These are phyloP conservation scores for Coniferiporia weirii DNA, from an alignment of 1,284 basidiomycete species.

Conservation along the genomic window DNA sequence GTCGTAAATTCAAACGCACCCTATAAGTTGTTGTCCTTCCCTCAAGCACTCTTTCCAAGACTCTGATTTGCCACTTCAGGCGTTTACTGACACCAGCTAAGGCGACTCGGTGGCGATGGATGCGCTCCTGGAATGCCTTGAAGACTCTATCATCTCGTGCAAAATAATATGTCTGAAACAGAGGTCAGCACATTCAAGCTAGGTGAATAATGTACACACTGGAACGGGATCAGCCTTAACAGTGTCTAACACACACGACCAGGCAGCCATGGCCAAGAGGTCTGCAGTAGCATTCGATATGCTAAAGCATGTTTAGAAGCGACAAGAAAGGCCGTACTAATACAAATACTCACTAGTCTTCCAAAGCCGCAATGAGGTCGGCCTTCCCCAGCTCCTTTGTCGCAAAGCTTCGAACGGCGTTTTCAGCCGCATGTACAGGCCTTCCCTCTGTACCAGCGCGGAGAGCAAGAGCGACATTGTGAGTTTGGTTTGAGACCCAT, in stretches of 20 bases:
- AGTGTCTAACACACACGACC: conserved; percentile 52
- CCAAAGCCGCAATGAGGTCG: conserved; percentile 66
- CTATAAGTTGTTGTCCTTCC: conserved; percentile 59
- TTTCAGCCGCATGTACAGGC: conserved; percentile 62
- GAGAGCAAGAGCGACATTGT: conserved; percentile 55
- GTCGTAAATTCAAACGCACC: conserved; percentile 37
- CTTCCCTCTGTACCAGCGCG: conserved; percentile 55
- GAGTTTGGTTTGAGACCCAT: conserved; percentile 63
- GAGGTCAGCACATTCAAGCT: conserved; percentile 14
- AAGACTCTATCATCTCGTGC: conserved; percentile 78
- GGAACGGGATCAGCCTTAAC: conserved; percentile 58
- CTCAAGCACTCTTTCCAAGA: conserved; percentile 56
- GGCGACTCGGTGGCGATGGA: conserved; percentile 46
- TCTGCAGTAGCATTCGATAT: conserved; percentile 78
- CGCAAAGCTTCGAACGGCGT: conserved; percentile 67
- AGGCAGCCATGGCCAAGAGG: conserved; percentile 67
- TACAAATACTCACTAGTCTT: conserved; percentile 66
- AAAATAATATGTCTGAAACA: conserved; percentile 66
- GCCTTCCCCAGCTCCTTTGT: conserved; percentile 74
- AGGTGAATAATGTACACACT: conserved; percentile 33
- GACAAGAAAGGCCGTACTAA: not conserved
- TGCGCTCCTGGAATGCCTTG: conserved; percentile 57
- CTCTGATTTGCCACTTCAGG: conserved; percentile 65
- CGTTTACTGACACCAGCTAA: conserved; percentile 50
- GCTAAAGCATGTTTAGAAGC: conserved; percentile 32